These are phyloP conservation scores for Diplodia intermedia DNA, from an alignment of 2,329 filamentous ascomycete genomes.

Conservation along the genomic window DNA sequence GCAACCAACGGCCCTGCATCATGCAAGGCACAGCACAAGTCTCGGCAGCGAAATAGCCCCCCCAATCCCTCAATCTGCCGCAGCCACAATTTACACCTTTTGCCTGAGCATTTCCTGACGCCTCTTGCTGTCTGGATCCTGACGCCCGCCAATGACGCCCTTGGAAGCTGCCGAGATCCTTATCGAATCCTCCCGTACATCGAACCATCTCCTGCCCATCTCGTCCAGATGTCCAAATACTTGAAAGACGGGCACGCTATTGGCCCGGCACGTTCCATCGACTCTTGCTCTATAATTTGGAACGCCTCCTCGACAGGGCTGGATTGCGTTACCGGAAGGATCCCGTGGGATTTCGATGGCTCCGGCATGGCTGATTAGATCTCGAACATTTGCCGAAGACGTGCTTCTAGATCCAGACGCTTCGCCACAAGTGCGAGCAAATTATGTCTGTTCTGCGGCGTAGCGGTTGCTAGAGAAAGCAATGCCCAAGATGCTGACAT, in stretches of 20 bases:
- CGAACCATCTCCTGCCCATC: conserved; percentile 10
- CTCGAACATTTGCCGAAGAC: not conserved
- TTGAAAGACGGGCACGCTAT: not conserved
- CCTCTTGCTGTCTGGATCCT: not conserved
- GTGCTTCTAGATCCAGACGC: not conserved
- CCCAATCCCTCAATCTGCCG: conserved; percentile 7
- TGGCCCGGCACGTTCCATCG: not conserved
- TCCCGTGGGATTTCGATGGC: not conserved
- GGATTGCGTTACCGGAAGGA: not conserved
- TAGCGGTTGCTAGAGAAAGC: not conserved
- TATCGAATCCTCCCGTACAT: conserved; percentile 3
- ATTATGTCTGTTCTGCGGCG: not conserved
- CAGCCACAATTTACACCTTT: conserved; percentile 11
- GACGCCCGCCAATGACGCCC: conserved; percentile 10
- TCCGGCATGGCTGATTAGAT: conserved; percentile 11
- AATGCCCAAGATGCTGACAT: not conserved
- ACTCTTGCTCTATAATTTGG: not conserved
- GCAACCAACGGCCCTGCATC: conserved; percentile 13
- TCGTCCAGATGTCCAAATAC: not conserved
- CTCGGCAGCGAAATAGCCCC: not conserved
- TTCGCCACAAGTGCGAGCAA: not conserved
- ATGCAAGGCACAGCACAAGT: conserved; percentile 21
- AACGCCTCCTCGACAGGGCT: not conserved
- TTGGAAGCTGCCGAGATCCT: not conserved
- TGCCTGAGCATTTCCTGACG: not conserved